Percentiles rank a stretch among this genome's conserved stretches.
Conservation (phyloP, 805 yeast species). For the Danielia reshetovae region DNA sequence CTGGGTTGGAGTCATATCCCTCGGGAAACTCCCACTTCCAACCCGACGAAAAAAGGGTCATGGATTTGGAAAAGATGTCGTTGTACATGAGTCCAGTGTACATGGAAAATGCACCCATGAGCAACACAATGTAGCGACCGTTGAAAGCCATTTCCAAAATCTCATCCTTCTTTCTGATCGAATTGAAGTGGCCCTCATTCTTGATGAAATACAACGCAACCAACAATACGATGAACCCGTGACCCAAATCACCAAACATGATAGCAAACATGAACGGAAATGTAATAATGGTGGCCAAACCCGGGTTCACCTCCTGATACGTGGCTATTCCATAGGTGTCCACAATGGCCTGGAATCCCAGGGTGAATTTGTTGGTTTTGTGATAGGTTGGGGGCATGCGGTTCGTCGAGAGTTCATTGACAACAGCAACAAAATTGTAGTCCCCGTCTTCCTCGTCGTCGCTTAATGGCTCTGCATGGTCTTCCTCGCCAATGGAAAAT, state of each 20-base stretch:
- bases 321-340: conserved; percentile 80
- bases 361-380: conserved; percentile 64
- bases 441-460: conserved; percentile 16
- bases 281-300: conserved; percentile 68
- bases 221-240: conserved; percentile 59
- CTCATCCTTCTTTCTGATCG: conserved; percentile 61
- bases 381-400: conserved; percentile 72
- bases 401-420: conserved; percentile 60
- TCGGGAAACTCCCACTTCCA: conserved; percentile 58
- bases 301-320: conserved; percentile 72
- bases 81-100: conserved; percentile 73
- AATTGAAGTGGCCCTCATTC: conserved; percentile 49
- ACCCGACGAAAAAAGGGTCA: conserved; percentile 65
- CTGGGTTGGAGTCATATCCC: conserved; percentile 33
- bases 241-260: conserved; percentile 82
- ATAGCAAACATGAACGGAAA: conserved; percentile 82
- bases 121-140: conserved; percentile 63
- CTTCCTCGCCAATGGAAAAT: conserved; percentile 8
- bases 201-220: conserved; percentile 53
- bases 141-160: conserved; percentile 73
- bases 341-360: conserved; percentile 63
- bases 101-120: conserved; percentile 72
- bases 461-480: conserved; percentile 21
- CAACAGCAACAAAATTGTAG: conserved; percentile 29
- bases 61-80: conserved; percentile 65